Conservation (phyloP, 2,329 filamentous ascomycete species). For the Trichoderma sp. region DNA sequence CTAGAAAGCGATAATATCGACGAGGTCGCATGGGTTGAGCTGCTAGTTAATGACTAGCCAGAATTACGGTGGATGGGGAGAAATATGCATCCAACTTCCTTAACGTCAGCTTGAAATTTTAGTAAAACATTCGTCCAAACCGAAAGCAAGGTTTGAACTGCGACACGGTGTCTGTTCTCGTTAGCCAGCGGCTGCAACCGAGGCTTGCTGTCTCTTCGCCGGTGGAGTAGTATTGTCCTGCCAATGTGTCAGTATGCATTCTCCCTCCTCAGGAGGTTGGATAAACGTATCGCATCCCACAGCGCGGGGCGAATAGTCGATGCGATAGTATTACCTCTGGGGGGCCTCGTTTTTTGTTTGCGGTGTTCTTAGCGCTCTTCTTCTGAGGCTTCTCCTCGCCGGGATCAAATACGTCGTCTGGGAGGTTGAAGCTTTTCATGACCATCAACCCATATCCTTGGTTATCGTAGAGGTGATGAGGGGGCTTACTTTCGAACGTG, state of each 20-base stretch:
- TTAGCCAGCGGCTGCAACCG: slow-evolving; percentile 41
- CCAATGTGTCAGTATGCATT: slow-evolving; percentile 28
- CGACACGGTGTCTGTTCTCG: background rate
- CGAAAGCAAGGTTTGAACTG: background rate
- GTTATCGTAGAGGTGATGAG: background rate
- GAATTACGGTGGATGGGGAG: slow-evolving; percentile 3
- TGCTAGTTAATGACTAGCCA: background rate
- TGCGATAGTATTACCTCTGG: slow-evolving; percentile 41
- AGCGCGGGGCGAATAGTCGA: slow-evolving; percentile 20
- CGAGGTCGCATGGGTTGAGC: background rate
- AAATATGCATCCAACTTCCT: slow-evolving; percentile 22
- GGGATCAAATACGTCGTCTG: slow-evolving; percentile 81
- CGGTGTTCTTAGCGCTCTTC: slow-evolving; percentile 44
- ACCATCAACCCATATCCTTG: slow-evolving; percentile 18
- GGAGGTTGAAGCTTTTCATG: slow-evolving; percentile 76
- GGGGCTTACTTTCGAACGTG: slow-evolving; percentile 77
- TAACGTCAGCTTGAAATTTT: slow-evolving; percentile 25
- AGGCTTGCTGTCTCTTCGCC: slow-evolving; percentile 43
- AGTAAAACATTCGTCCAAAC: slow-evolving; percentile 21
- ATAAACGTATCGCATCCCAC: slow-evolving; percentile 10
- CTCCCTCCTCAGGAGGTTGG: background rate
- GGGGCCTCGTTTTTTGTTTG: slow-evolving; percentile 49
- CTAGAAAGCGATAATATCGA: background rate
- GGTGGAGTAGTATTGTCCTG: slow-evolving; percentile 37
- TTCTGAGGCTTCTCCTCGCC: slow-evolving; percentile 72